phyloP scores from a whole-genome alignment of 139 green algal species.

The Micromonas commoda region DNA sequence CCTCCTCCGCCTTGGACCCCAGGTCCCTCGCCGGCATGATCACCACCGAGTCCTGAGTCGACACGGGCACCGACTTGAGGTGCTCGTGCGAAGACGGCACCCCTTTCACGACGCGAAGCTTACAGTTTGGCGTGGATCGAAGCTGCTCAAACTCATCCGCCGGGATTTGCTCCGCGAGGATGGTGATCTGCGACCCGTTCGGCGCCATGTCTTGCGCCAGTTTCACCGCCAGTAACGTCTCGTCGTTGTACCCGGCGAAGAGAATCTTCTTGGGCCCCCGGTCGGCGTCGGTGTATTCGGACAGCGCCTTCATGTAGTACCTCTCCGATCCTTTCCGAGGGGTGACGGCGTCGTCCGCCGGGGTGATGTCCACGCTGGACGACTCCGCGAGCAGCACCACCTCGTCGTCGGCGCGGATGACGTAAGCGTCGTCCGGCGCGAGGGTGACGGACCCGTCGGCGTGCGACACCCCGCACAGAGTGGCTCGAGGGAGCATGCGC shows the following conservation, averaged over 20 bases:
- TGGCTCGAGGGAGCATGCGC: neutral
- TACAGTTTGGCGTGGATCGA: neutral
- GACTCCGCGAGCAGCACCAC: neutral
- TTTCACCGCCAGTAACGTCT: neutral
- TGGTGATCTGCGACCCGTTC: neutral
- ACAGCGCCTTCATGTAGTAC: neutral
- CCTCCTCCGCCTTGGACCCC: neutral
- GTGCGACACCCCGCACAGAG: neutral
- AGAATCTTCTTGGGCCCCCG: neutral
- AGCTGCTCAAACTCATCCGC: neutral
- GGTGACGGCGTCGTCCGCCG: too few relatives aligned
- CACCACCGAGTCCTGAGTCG: too few relatives aligned
- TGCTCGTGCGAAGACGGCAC: neutral
- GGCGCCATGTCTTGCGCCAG: neutral
- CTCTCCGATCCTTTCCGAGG: neutral
- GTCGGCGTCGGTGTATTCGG: neutral
- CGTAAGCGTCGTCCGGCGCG: neutral
- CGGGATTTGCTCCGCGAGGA: neutral
- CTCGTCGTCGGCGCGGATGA: neutral
- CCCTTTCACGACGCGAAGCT: neutral
- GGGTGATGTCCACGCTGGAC: neutral
- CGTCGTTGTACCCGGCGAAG: neutral
- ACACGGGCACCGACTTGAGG: neutral
- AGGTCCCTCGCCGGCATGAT: neutral
- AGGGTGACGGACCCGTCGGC: neutral